Evolutionary conservation across 495 filamentous ascomycete genomes (phyloP).

Genomic region (Daldinia decipiens): DNA sequence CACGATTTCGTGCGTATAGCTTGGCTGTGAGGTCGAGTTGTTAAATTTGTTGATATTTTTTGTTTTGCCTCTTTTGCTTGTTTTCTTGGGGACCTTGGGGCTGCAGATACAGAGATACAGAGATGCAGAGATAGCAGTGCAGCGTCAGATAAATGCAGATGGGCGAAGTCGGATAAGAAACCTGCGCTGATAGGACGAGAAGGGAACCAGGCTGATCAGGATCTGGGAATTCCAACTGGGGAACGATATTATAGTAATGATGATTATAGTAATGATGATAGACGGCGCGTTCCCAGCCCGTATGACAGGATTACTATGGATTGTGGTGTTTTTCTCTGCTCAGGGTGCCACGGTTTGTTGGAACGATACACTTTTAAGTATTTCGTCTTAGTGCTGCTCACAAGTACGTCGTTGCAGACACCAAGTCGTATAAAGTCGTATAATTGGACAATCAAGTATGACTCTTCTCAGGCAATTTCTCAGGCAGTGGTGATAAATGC

Average conservation of each 20-base stretch:
- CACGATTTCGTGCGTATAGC: constrained; percentile 38
- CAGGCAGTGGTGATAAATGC: not conserved
- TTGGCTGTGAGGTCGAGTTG: constrained; percentile 32
- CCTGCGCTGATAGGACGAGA: constrained; percentile 29
- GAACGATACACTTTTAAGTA: constrained; percentile 21
- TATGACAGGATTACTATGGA: constrained; percentile 39
- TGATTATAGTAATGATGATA: constrained; percentile 39
- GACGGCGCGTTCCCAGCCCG: constrained; percentile 26
- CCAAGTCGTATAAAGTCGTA: constrained; percentile 6
- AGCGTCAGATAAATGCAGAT: constrained; percentile 5
- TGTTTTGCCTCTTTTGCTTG: constrained; percentile 25
- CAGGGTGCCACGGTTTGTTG: constrained; percentile 12
- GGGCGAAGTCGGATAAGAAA: constrained; percentile 30
- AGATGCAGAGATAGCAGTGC: constrained; percentile 31
- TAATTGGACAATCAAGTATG: constrained; percentile 12
- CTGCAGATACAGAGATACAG: constrained; percentile 5
- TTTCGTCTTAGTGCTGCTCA: constrained; percentile 14
- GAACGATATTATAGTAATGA: constrained; percentile 37
- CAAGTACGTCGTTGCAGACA: constrained; percentile 25
- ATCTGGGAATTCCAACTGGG: constrained; percentile 31
- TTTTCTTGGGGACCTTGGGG: constrained; percentile 8
- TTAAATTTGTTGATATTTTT: constrained; percentile 45
- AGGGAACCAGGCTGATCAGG: constrained; percentile 6
- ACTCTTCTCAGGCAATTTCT: not conserved
- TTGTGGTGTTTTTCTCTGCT: constrained; percentile 15